Evolutionary conservation across 2,329 filamentous ascomycete species (phyloP), one percentile per base, ranked within the genome.

Genomic region (Cladosporium sp.): DNA sequence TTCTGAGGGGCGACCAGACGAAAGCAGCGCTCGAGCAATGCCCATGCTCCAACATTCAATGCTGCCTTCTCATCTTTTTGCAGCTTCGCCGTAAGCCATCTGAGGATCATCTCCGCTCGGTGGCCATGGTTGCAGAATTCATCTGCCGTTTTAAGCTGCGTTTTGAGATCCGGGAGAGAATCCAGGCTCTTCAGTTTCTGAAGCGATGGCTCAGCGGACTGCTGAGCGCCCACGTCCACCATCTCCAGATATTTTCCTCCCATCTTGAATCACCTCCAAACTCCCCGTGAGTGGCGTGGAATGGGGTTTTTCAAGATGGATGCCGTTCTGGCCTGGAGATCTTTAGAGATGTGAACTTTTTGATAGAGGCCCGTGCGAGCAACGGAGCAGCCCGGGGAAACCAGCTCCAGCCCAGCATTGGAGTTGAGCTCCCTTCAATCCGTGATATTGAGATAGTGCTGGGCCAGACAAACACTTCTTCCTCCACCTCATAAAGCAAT

Each of bases 1-100:
- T 81, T 83, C 39, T 85, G 83, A 0, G 82, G 71, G 0, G 87
- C 84, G 15, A 92, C 79, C n/a, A 81, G 71, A 43, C 75, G 71
- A 48, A 88, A 76, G 41, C 85, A 72, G 52, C 76, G 77, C 38
- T 74, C 72, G 19, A 90, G 65, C 30, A 89, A 75, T 25, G 71
- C 73, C 86, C 79, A 83, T 25, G 72, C 69, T 39, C 60, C 60
- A n/a, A 65, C 55, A 36, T 72, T 69, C 29, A 68, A 63, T 43
- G 74, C 71, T 47, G 73, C 74, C 40, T 57, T 67, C 29, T 61
- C 60, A 18, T 68, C 65, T 41, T 68, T 63, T 57, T 73, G 77
- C 46, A 85, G 56, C 61, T 78, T 83, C 58, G 80, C 82, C 58
- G 84, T 69, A 19, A 85, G 67, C 84, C 84, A 86, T 60, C 78